These are phyloP conservation scores for Suillus placidus DNA, from an alignment of 768 basidiomycete species.

Conservation along the genomic window DNA sequence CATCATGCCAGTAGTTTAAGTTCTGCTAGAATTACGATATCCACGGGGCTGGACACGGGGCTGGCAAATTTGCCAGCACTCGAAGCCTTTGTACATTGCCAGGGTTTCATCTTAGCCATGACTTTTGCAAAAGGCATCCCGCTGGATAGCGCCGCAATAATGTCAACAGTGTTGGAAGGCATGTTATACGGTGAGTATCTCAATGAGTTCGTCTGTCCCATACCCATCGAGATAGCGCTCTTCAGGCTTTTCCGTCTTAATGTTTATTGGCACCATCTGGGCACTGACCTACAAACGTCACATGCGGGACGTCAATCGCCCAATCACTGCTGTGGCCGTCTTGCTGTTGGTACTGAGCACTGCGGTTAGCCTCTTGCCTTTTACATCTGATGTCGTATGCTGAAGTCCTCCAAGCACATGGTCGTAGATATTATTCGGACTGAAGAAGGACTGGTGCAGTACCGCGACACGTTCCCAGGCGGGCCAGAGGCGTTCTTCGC, in stretches of 20 bases:
- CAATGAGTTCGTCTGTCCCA: not conserved
- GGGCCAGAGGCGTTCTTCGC: constrained; percentile 30
- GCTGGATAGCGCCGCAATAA: constrained; percentile 18
- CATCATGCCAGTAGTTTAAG: not conserved
- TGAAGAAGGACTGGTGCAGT: constrained; percentile 29
- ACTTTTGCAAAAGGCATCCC: not conserved
- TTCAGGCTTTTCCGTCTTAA: constrained; percentile 38
- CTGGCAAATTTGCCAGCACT: not conserved
- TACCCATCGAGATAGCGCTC: not conserved
- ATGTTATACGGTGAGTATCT: constrained; percentile 19
- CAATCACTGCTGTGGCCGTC: constrained; percentile 27
- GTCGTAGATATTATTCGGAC: constrained; percentile 27
- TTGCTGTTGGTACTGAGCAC: constrained; percentile 35
- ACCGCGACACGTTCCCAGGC: constrained; percentile 20
- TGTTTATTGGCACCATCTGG: constrained; percentile 37
- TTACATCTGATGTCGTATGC: no score
- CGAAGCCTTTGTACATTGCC: not conserved
- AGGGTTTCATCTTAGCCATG: not conserved
- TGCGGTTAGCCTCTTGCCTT: constrained; percentile 18
- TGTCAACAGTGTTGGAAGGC: constrained; percentile 23
- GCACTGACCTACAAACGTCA: constrained; percentile 17
- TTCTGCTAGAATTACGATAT: not conserved
- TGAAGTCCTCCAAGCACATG: constrained; percentile 24
- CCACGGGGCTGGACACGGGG: not conserved
- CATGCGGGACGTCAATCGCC: constrained; percentile 18